These are phyloP conservation scores for Pneumocystis wakefieldiae DNA, from an alignment of 1,139 yeast genomes.

Conservation along the genomic window DNA sequence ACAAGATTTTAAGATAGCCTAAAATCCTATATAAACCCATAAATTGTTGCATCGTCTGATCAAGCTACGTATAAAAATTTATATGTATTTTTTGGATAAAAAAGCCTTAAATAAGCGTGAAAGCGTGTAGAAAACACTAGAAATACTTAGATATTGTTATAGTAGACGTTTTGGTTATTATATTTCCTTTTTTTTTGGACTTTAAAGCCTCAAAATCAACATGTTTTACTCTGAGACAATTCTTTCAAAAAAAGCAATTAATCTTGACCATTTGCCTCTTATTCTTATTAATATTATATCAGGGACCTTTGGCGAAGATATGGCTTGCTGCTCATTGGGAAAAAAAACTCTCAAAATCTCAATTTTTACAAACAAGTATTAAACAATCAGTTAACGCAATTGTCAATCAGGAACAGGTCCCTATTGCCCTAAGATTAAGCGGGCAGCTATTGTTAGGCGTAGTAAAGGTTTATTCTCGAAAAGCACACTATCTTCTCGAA, in stretches of 20 bases:
- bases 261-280: background rate
- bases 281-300: background rate
- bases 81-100: too few species aligned
- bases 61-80: too few species aligned
- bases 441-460: conserved; percentile 84
- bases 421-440: conserved; percentile 67
- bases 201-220: background rate
- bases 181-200: background rate
- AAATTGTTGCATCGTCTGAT: too few species aligned
- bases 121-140: too few species aligned
- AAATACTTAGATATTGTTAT: too few species aligned
- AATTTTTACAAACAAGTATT: conserved; percentile 59
- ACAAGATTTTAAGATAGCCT: too few species aligned
- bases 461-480: conserved; percentile 72
- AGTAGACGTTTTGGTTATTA: background rate
- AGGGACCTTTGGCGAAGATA: conserved; percentile 77
- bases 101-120: too few species aligned
- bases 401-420: conserved; percentile 25
- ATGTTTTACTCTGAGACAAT: conserved; percentile 17
- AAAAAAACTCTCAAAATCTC: conserved; percentile 61
- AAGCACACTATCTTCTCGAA: conserved; percentile 68
- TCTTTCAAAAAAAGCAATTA: conserved; percentile 14
- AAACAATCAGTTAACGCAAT: conserved; percentile 48
- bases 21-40: too few species aligned
- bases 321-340: conserved; percentile 92